Evolutionary conservation across 202 grass and related monocot genomes (phyloP).

Genomic region (Sporobolus alterniflorus): DNA sequence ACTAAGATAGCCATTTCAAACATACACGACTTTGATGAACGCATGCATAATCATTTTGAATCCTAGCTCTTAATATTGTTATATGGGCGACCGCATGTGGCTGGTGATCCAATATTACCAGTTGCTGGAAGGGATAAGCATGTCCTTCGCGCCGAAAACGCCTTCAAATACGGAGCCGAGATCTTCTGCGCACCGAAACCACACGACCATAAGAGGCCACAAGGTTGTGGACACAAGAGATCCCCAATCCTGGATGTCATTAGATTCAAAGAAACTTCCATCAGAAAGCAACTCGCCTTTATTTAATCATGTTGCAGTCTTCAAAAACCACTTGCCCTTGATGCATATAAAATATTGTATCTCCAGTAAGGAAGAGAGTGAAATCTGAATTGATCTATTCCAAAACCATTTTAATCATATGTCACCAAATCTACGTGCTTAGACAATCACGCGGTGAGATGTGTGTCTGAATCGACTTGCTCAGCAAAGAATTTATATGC

Average conservation of each 20-base stretch:
- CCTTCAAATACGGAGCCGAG: conserved; percentile 14
- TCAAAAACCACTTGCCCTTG: conserved; percentile 37
- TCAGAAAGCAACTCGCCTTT: conserved; percentile 38
- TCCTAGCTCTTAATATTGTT: background rate
- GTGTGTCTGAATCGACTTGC: background rate
- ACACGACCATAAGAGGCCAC: background rate
- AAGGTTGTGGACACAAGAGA: conserved; percentile 13
- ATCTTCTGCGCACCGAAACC: conserved; percentile 25
- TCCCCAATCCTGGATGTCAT: conserved; percentile 19
- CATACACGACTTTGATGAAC: conserved; percentile 21
- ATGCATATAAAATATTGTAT: conserved; percentile 43
- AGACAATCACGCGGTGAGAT: background rate
- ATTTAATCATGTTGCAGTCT: conserved; percentile 33
- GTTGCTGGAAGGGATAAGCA: conserved; percentile 39
- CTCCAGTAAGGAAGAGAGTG: background rate
- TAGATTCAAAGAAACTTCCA: conserved; percentile 53
- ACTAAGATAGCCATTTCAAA: conserved; percentile 13
- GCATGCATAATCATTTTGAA: background rate
- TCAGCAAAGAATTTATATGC: conserved; percentile 2
- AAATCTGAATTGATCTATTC: background rate
- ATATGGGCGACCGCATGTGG: background rate
- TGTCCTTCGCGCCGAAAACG: conserved; percentile 22
- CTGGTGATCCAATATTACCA: conserved; percentile 2
- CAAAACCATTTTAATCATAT: background rate
- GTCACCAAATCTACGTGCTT: conserved; percentile 23